Evolutionary conservation across 345 rosid species (phyloP), one percentile per base, ranked within the genome.

Genomic region (Gossypium arboreum): DNA sequence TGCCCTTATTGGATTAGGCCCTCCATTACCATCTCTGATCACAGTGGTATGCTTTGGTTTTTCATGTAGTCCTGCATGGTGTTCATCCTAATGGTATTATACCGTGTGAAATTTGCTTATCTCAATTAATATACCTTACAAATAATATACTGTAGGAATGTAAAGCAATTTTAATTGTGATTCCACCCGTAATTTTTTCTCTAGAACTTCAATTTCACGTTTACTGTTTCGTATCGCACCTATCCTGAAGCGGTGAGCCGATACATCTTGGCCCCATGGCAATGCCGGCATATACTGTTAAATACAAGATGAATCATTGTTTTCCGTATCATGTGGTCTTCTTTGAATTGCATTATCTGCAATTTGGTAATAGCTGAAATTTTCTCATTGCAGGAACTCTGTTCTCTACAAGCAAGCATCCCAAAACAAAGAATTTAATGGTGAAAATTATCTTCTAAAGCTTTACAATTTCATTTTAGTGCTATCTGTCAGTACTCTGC

Each of bases 1-100:
- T 91, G 99, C 74, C 99, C 98, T 72, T 91, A 91, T 68, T 95
- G 99, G 99, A 84, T 93, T 75, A 87, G 97, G 85, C 99, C 99
- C 15, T 86, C 94, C 22, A 85, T 95, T 52, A 88, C 89, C 4
- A 71, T 95, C 79, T 89, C 93, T 57, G 81, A 90, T 85, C 97
- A 93, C 68, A 89, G 76, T 75, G 97, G 99, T 94, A 76, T 70
- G 85, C 48, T n/a, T 57, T 73, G 11, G 44, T 24, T 25, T 57
- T 64, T 58, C n/a, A 17, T 74, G 39, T 75, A 39, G 16, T 52
- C 51, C 71, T 6, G 50, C 20, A 11, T 74, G 68, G 45, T 48
- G 2, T 22, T 62, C 20, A 51, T 39, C 64, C 65, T 57, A 41
- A 47, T 11, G 57, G 41, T 66, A 20, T 69, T 27, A 63, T 71